Evolutionary conservation across 257 asterid species (phyloP).

Genomic region (Lycium barbarum): DNA sequence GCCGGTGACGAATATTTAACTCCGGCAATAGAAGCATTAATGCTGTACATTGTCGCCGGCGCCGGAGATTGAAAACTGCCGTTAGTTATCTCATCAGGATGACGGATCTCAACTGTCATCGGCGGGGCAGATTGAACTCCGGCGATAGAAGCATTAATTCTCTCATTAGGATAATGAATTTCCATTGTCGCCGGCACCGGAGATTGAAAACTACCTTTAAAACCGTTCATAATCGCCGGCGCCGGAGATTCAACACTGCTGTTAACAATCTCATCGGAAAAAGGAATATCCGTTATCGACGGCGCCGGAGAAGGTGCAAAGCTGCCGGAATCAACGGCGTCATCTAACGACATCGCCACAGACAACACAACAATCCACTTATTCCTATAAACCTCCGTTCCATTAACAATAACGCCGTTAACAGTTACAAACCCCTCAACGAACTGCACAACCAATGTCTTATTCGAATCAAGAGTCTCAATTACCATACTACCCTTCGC

Average conservation of each 20-base stretch:
- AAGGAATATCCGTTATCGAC: not conserved
- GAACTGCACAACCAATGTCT: constrained; percentile 43
- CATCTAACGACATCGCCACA: constrained; percentile 55
- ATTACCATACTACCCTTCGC: constrained; percentile 38
- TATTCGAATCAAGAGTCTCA: constrained; percentile 58
- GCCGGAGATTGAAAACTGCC: not conserved
- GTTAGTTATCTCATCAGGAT: not conserved
- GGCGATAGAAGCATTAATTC: not conserved
- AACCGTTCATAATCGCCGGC: not conserved
- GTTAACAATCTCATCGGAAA: not conserved
- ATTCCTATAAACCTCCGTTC: constrained; percentile 63
- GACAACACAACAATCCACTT: constrained; percentile 70
- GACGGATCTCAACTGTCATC: no score
- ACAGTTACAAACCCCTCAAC: constrained; percentile 47
- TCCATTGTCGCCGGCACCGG: constrained; percentile 24
- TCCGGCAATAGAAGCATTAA: not conserved
- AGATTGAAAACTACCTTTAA: constrained; percentile 4
- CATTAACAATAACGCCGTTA: constrained; percentile 51
- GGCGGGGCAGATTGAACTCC: not conserved
- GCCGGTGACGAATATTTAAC: constrained; percentile 35
- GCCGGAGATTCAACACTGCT: constrained; percentile 3
- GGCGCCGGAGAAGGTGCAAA: constrained; percentile 25
- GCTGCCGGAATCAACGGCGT: constrained; percentile 34
- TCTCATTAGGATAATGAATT: not conserved
- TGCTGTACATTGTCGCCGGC: no score